phyloP scores from a whole-genome alignment of 2,329 filamentous ascomycete genomes.

The Neopestalotiopsis rosae region DNA sequence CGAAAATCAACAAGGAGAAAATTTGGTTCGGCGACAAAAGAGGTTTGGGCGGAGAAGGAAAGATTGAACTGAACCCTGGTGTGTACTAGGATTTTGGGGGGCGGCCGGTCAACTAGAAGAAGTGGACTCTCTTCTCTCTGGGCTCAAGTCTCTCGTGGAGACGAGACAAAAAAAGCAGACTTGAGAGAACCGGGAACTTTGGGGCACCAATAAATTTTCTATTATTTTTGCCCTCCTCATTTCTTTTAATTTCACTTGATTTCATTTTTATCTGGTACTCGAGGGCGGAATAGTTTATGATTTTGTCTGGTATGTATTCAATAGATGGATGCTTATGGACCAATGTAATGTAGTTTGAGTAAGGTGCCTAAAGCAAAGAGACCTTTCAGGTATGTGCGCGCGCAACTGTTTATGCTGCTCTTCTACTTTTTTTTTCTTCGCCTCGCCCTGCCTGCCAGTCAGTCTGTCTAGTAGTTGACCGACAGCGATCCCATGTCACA shows the following conservation, averaged over 20 bases:
- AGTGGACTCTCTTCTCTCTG: neutral
- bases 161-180: neutral
- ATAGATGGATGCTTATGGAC: neutral
- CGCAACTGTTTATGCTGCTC: neutral
- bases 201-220: neutral
- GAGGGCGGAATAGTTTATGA: neutral
- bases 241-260: neutral
- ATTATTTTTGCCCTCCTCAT: neutral
- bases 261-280: neutral
- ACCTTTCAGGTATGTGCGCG: neutral
- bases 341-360: neutral
- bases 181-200: neutral
- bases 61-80: conserved; percentile 16
- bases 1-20: conserved; percentile 14
- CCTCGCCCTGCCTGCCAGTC: neutral
- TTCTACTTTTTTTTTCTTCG: neutral
- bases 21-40: conserved; percentile 19
- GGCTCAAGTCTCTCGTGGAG: neutral
- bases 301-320: neutral
- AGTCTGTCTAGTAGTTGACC: neutral
- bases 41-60: conserved; percentile 18
- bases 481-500: neutral
- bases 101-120: neutral
- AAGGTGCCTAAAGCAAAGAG: neutral
- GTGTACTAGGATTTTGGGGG: neutral